Base-by-base conservation (phyloP, 2,329 filamentous ascomycete genomes). In the Dactylonectria estremocensis region DNA sequence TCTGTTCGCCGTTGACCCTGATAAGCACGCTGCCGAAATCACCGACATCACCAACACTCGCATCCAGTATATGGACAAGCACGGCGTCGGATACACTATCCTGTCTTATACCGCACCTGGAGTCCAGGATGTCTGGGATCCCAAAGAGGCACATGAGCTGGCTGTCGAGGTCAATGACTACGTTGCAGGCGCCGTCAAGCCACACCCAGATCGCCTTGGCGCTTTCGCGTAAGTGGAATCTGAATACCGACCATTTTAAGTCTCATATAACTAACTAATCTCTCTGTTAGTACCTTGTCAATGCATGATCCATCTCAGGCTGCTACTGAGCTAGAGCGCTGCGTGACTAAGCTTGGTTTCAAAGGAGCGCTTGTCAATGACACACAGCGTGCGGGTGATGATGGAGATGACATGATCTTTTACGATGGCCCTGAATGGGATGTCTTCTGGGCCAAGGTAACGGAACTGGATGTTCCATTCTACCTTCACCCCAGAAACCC, bases 401-500 rank as follows among this genome's bases (percentile, higher is more conserved):
- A 90, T 64, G 89, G 89, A 43, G 88, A 90, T 63, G 85, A 85
- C 24, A 87, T 89, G 82, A 81, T 91, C 76, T 92, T 91, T 80
- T 92, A 91, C 79, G 90, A 92, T 74, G 81, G 84, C 9, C 83
- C 86, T 0, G 84, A 87, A 67, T 92, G 86, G 83, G 88, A 90
- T 70, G 77, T 85, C 22, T 91, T 92, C 83, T 92, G 90, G 90
- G 74, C 82, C 13, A 86, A 85, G 0, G 83, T 86, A 9, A 83
- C 83, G 1, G 87, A 90, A 49, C 85, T 92, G 0, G 87, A 91
- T 64, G 89, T 91, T 0, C 89, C 90, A 0, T 83, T 92, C 55
- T 92, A 92, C 73, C 82, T 92, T 1, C 90, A 92, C 76, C 90
- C 89, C 0, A 82, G 86, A 54, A 85, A 86, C 69, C 88, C 90